Base-by-base conservation (phyloP, 2,329 filamentous ascomycete species). In the Gnomoniopsis smithogilvyi region DNA sequence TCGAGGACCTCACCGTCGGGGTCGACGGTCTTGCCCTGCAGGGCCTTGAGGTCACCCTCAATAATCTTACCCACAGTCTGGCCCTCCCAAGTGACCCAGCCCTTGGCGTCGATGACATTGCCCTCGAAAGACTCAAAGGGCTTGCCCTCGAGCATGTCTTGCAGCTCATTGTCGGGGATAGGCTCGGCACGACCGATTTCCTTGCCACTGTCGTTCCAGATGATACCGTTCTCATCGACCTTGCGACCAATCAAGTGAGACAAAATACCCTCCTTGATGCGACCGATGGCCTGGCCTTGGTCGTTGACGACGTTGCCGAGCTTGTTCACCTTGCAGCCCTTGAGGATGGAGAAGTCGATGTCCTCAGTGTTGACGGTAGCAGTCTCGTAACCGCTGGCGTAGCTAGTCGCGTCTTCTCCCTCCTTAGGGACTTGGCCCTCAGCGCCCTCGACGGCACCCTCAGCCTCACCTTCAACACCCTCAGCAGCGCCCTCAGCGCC, bases 191-290 rank as follows among this genome's bases (percentile, higher is more conserved):
- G 82, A 33, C 88, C 89, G 53, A 91, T 81, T 41, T 88, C 77
- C 69, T 90, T 83, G 61, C 88, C 89, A 6, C 78, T 78, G 62
- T 90, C 87, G 67, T 86, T 86, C 84, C 85, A 91, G 73, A 91
- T 87, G 64, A 88, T 79, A 48, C 89, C 89, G 38, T 89, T 74
- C 56, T 83, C 84, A 62, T 90, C 87, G 36, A 85, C 76, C 67
- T 83, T 82, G 67, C 82, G 84, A 65, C 87, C 87, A 34, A 86
- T 71, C 6, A 91, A 79, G 62, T 88, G 78, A 71, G 87, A 83
- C 19, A 84, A 65, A 17, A 86, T 82, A 41, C 89, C 89, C 64
- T 87, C 81, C 36, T 84, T 73, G 14, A 92, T 76, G 49, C 83
- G 84, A 17, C 85, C 89, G 64, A 90, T 74, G 2, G 83, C 67